These are phyloP conservation scores for Piper betle DNA, from an alignment of 164 flowering plant species.

Conservation along the genomic window DNA sequence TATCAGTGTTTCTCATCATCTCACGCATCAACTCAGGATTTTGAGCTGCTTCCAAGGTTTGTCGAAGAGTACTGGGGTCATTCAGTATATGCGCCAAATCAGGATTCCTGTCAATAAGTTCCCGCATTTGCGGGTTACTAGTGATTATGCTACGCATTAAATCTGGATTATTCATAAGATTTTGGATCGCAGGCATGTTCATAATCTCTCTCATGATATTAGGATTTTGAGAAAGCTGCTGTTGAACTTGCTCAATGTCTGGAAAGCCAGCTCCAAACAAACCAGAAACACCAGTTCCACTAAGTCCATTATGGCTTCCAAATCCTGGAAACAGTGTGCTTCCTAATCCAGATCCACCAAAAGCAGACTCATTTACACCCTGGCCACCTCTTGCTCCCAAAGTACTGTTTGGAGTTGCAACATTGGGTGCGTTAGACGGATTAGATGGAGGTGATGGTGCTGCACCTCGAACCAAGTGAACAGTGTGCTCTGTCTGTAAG, in stretches of 20 bases:
- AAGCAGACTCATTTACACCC: constrained; percentile 31
- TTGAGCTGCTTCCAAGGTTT: constrained; percentile 84
- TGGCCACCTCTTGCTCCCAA: constrained; percentile 17
- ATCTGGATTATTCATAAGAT: constrained; percentile 82
- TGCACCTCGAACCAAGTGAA: constrained; percentile 77
- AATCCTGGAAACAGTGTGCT: constrained; percentile 54
- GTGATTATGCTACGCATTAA: constrained; percentile 69
- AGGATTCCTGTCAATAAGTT: constrained; percentile 80
- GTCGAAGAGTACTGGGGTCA: constrained; percentile 79
- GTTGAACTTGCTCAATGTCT: constrained; percentile 74
- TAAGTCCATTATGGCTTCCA: constrained; percentile 28
- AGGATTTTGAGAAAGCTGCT: constrained; percentile 76
- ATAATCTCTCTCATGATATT: constrained; percentile 87
- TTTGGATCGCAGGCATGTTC: constrained; percentile 84
- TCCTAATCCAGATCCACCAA: constrained; percentile 47
- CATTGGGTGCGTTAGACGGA: constrained; percentile 21
- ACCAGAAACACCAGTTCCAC: constrained; percentile 43
- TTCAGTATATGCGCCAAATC: constrained; percentile 87
- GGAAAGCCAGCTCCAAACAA: constrained; percentile 76
- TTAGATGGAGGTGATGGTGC: constrained; percentile 38
- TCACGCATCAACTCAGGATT: constrained; percentile 97
- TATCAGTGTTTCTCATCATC: constrained; percentile 96
- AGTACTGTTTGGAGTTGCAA: constrained; percentile 23
- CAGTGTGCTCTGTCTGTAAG: constrained; percentile 71
- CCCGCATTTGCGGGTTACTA: constrained; percentile 95